Conservation (phyloP, 2,329 filamentous ascomycete genomes). For the Ilyonectria mors-panacis region DNA sequence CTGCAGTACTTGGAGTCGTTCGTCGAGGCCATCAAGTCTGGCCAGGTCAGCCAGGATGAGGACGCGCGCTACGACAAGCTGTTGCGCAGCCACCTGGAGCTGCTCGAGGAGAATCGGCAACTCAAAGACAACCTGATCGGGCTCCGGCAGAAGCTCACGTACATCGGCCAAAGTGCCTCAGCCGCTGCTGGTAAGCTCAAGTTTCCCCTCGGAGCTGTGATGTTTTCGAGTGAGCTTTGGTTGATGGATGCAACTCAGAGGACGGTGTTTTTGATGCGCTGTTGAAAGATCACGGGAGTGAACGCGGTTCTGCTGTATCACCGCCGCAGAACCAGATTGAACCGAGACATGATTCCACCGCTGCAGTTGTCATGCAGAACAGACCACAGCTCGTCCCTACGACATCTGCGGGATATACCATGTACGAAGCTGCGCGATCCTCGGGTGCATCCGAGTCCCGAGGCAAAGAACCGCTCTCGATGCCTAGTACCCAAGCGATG, state of each 20-base stretch:
- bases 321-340: background rate
- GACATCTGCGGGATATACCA: background rate
- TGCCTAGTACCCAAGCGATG: background rate
- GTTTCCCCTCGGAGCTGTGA: background rate
- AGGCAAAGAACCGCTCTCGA: background rate
- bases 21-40: conserved; percentile 1
- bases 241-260: background rate
- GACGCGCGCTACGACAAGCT: background rate
- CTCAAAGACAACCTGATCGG: conserved; percentile 9
- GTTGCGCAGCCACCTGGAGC: background rate
- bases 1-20: conserved; percentile 13
- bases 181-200: conserved; percentile 5
- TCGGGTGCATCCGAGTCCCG: background rate
- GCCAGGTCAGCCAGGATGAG: background rate
- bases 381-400: background rate
- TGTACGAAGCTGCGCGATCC: background rate
- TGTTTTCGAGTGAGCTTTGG: background rate
- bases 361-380: background rate
- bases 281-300: background rate
- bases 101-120: conserved; percentile 6
- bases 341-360: background rate
- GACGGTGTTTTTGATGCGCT: background rate
- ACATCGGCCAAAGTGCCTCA: conserved; percentile 1
- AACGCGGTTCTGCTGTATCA: background rate
- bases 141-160: conserved; percentile 3